Percentiles rank a stretch among this genome's conserved stretches.
Conservation (phyloP, 371 early-diverging fungal genomes). For the Mucor velutinosus region DNA sequence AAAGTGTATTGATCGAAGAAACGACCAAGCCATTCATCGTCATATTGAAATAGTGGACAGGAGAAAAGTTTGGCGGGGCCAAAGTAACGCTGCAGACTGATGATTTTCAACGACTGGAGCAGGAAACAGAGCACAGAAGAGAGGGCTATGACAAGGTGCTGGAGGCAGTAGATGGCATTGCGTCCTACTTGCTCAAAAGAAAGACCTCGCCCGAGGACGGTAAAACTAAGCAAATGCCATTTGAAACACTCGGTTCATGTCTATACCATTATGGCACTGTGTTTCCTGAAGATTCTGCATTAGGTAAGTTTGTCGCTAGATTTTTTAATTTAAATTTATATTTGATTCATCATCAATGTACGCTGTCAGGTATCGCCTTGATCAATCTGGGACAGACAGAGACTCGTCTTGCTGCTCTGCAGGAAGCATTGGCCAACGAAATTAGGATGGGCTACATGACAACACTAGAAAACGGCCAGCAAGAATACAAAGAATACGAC, state of each 20-base stretch:
- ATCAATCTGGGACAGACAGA: slow-evolving; percentile 67
- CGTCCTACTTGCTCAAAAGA: slow-evolving; percentile 49
- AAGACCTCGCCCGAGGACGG: slow-evolving; percentile 60
- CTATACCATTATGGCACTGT: slow-evolving; percentile 62
- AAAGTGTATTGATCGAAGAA: slow-evolving; percentile 1
- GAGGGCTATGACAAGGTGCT: slow-evolving; percentile 42
- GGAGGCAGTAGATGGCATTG: slow-evolving; percentile 25
- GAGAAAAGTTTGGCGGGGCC: slow-evolving; percentile 50
- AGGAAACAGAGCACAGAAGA: slow-evolving; percentile 35
- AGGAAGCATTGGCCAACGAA: slow-evolving; percentile 53
- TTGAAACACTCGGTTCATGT: slow-evolving; percentile 63
- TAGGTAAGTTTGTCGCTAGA: slow-evolving; percentile 44
- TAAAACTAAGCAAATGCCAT: slow-evolving; percentile 59
- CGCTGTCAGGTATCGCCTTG: slow-evolving; percentile 47
- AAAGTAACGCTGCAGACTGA: slow-evolving; percentile 49
- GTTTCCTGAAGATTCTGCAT: slow-evolving; percentile 58
- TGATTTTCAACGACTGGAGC: slow-evolving; percentile 44
- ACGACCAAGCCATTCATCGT: background rate
- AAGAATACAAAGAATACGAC: slow-evolving; percentile 69
- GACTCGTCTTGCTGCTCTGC: slow-evolving; percentile 60
- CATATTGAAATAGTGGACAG: slow-evolving; percentile 47
- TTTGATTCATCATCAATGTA: background rate
- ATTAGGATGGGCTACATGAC: slow-evolving; percentile 51
- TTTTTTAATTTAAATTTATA: background rate
- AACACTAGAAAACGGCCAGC: slow-evolving; percentile 49